Conservation (phyloP, 129 eudicot species). For the Logfia minima region DNA sequence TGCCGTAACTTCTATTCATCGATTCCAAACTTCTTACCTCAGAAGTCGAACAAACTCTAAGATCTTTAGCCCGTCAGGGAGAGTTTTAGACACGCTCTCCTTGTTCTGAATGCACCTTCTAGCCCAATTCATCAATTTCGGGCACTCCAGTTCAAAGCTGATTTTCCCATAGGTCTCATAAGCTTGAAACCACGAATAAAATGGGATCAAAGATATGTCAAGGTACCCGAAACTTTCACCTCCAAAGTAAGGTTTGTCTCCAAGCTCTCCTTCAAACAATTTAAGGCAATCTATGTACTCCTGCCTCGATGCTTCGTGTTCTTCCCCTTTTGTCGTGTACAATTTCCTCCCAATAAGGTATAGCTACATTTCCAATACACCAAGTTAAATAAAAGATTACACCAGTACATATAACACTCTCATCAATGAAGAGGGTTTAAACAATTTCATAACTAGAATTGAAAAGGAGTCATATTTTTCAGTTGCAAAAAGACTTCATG, state of each 20-base stretch:
- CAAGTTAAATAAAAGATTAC: neutral
- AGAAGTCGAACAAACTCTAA: slow-evolving; percentile 16
- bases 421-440: neutral
- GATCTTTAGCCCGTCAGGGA: slow-evolving; percentile 28
- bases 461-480: neutral
- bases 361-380: slow-evolving; percentile 18
- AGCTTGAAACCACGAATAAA: slow-evolving; percentile 40
- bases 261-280: slow-evolving; percentile 22
- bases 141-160: slow-evolving; percentile 38
- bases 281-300: slow-evolving; percentile 25
- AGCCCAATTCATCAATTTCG: slow-evolving; percentile 43
- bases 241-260: slow-evolving; percentile 39
- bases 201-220: slow-evolving; percentile 35
- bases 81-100: slow-evolving; percentile 36
- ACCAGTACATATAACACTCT: neutral
- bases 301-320: slow-evolving; percentile 16
- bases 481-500: neutral
- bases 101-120: slow-evolving; percentile 43
- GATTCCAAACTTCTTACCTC: slow-evolving; percentile 27
- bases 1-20: neutral
- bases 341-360: slow-evolving; percentile 18
- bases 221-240: slow-evolving; percentile 35
- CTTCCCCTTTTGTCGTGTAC: slow-evolving; percentile 35
- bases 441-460: neutral
- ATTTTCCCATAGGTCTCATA: slow-evolving; percentile 36